Conservation (phyloP, 2,329 filamentous ascomycete genomes). For the Penicillium sp. region DNA sequence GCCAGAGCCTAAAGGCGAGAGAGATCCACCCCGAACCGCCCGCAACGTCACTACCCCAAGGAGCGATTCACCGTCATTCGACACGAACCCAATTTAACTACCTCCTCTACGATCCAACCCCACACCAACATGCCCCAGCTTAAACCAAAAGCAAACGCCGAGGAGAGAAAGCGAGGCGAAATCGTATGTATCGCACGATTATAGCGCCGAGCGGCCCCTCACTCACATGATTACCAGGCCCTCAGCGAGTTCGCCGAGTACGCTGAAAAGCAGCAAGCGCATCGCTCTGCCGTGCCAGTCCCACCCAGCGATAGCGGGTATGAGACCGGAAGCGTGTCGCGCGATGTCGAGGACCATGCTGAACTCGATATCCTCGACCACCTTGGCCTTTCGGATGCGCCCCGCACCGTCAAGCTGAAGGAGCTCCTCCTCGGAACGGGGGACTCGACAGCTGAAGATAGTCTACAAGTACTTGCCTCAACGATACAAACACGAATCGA, state of each 20-base stretch:
- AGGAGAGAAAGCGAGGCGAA: constrained; percentile 87
- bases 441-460: constrained; percentile 61
- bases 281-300: constrained; percentile 42
- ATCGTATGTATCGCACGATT: constrained; percentile 61
- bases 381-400: constrained; percentile 73
- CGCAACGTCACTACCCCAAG: constrained; percentile 32
- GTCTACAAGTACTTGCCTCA: constrained; percentile 66
- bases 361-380: constrained; percentile 90
- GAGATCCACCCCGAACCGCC: constrained; percentile 36
- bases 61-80: constrained; percentile 18
- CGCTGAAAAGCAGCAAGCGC: constrained; percentile 88
- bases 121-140: constrained; percentile 42
- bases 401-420: constrained; percentile 70
- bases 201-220: neutral
- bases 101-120: constrained; percentile 9
- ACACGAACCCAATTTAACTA: constrained; percentile 11
- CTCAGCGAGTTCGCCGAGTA: constrained; percentile 97
- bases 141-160: constrained; percentile 66
- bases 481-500: constrained; percentile 72
- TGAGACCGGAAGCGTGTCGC: constrained; percentile 36
- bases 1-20: constrained; percentile 44
- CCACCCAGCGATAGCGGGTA: constrained; percentile 51
- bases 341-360: constrained; percentile 70
- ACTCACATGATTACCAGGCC: constrained; percentile 58
- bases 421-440: constrained; percentile 70